These are phyloP conservation scores for Hsuehochloa calcarea DNA, from an alignment of 176 grass and related monocot genomes.

Conservation along the genomic window DNA sequence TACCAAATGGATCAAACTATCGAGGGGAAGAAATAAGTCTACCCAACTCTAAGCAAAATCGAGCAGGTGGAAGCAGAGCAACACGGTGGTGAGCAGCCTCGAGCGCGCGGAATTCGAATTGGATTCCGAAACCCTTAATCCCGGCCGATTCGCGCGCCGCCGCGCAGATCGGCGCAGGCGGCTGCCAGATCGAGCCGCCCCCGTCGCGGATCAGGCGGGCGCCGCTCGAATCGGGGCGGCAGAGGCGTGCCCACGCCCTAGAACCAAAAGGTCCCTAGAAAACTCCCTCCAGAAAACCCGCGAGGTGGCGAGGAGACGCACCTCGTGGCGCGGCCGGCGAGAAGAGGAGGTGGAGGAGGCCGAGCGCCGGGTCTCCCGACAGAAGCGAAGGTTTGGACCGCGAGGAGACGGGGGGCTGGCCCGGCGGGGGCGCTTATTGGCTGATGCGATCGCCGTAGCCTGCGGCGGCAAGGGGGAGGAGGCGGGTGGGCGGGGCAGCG, in stretches of 20 bases:
- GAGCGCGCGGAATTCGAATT: conserved; percentile 1
- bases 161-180: conserved; percentile 38
- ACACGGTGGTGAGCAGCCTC: background rate
- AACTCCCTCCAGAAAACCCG: conserved; percentile 8
- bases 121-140: conserved; percentile 49
- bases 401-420: background rate
- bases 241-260: background rate
- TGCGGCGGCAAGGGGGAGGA: conserved; percentile 17
- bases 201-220: conserved; percentile 41
- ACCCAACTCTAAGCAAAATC: conserved; percentile 25
- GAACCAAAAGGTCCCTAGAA: background rate
- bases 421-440: background rate
- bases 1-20: conserved; percentile 20
- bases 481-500: conserved; percentile 27
- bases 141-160: conserved; percentile 11
- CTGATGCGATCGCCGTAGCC: conserved; percentile 35
- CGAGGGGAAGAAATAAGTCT: background rate
- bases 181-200: conserved; percentile 47
- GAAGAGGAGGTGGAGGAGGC: conserved; percentile 20
- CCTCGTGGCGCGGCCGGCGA: conserved; percentile 43
- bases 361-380: conserved; percentile 23
- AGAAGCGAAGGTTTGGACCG: conserved; percentile 31
- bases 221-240: conserved; percentile 5
- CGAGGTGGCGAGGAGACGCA: conserved; percentile 49
- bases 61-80: conserved; percentile 17